Base-by-base conservation (phyloP, 257 asterid genomes). In the Lycium barbarum region DNA sequence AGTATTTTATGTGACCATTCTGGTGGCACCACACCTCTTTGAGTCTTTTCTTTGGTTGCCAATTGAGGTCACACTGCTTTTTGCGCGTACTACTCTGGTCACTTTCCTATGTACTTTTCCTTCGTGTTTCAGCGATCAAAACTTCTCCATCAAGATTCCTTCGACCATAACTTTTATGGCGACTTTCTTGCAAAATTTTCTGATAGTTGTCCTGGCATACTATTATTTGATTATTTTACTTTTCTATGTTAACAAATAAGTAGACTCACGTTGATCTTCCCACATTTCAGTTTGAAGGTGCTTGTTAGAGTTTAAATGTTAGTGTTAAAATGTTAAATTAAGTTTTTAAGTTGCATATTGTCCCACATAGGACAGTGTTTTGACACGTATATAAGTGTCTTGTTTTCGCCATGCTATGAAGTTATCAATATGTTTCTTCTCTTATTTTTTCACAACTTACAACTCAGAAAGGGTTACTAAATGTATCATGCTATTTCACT, bases 131-230 rank as follows among this genome's bases (percentile, higher is more conserved):
- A 1, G 58, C 5, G 10, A 74, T 74, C 61, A 73, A 45, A 73
- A 73, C 81, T 47, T 73, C 18, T 63, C 70, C 38, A 22, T 22
- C 17, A 33, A 63, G 70, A 22, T 63, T 63, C 70, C n/a, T 74
- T 74, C 9, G n/a, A 47, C 43, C 61, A 6, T 47, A 47, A 49
- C 61, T 47, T n/a, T 74, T 74, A 20, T 1, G 20, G 38, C 0
- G 20, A 54, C 61, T 73, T 47, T 20, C 61, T 74, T 22, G 43
- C 40, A 47, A 74, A 43, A 22, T n/a, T 20, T 22, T 73, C 38
- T 47, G 58, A 73, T 73, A 73, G 59, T 73, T 73, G 58, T 73
- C 80, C 59, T 20, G 80, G 59, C 58, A 73, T 73, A 18, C 80
- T 72, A n/a, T 73, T 73, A 47, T 73, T 58, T 47, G 38, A 49